Evolutionary conservation across 169 alveolate species (phyloP).

Genomic region (Plasmodium vinckei): DNA sequence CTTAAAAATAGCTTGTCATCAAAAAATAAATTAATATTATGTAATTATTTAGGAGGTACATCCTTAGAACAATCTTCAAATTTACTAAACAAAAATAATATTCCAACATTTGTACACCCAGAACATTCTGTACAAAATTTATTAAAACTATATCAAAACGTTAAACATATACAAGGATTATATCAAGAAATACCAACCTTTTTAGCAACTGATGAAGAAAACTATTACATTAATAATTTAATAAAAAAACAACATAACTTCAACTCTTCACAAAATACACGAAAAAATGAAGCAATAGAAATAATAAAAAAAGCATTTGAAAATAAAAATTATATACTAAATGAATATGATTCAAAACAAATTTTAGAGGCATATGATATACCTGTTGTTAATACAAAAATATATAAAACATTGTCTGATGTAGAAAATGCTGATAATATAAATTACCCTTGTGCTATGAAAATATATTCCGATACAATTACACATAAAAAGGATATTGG

Average conservation of each 20-base stretch:
- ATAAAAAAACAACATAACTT: slow-evolving; percentile 20
- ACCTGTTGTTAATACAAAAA: slow-evolving; percentile 67
- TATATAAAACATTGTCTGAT: slow-evolving; percentile 61
- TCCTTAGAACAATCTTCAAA: slow-evolving; percentile 81
- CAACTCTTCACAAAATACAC: neutral
- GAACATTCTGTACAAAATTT: slow-evolving; percentile 78
- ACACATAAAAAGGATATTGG: slow-evolving; percentile 85
- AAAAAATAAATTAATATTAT: slow-evolving; percentile 6
- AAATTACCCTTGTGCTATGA: slow-evolving; percentile 80
- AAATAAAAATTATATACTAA: slow-evolving; percentile 42
- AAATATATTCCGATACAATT: slow-evolving; percentile 78
- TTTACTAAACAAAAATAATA: slow-evolving; percentile 77
- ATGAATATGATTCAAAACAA: slow-evolving; percentile 77
- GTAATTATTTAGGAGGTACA: slow-evolving; percentile 85
- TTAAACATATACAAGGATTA: slow-evolving; percentile 42
- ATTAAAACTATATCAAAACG: slow-evolving; percentile 32
- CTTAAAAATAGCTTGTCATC: slow-evolving; percentile 13
- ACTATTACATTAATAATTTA: slow-evolving; percentile 21
- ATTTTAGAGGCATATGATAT: slow-evolving; percentile 77
- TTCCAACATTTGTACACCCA: slow-evolving; percentile 84
- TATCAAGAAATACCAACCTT: slow-evolving; percentile 42
- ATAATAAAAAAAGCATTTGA: slow-evolving; percentile 60
- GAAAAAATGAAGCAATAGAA: slow-evolving; percentile 8
- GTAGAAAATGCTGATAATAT: slow-evolving; percentile 34
- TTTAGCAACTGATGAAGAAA: slow-evolving; percentile 17